phyloP scores from a whole-genome alignment of 208 protist genomes.

The Acanthamoeba royreba region DNA sequence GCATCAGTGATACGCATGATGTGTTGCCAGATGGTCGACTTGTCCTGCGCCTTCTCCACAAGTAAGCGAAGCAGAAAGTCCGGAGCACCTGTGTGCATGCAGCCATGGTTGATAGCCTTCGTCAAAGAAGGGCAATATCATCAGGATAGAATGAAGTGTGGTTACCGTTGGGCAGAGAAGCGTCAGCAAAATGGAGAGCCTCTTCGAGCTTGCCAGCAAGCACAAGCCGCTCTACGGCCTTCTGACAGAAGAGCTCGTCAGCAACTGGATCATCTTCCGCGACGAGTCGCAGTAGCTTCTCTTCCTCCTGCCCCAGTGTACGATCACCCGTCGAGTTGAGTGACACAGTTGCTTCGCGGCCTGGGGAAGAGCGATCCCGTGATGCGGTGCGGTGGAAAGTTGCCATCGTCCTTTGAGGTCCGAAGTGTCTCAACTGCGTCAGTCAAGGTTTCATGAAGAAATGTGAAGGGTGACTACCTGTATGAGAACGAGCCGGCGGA shows the following conservation, averaged over 20 bases:
- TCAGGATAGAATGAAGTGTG: no score
- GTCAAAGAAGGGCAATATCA: no score
- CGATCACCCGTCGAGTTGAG: neutral
- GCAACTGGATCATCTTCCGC: neutral
- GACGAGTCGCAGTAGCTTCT: neutral
- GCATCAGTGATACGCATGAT: neutral
- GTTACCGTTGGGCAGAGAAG: neutral
- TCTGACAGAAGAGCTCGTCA: neutral
- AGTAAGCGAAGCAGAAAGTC: neutral
- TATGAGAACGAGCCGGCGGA: neutral
- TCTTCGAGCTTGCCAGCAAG: neutral
- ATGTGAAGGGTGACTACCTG: neutral
- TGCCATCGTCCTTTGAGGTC: neutral
- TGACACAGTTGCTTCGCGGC: no score
- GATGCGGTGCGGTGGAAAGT: neutral
- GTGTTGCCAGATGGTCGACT: neutral
- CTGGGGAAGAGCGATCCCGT: no score
- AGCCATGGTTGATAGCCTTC: no score
- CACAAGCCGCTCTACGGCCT: neutral
- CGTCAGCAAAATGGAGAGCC: neutral
- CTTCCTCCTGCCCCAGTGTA: neutral
- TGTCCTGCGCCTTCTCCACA: neutral
- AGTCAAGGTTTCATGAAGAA: no score
- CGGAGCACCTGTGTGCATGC: neutral
- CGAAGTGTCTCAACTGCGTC: no score